phyloP scores from a whole-genome alignment of 768 basidiomycete species.

The Sutorius australiensis region DNA sequence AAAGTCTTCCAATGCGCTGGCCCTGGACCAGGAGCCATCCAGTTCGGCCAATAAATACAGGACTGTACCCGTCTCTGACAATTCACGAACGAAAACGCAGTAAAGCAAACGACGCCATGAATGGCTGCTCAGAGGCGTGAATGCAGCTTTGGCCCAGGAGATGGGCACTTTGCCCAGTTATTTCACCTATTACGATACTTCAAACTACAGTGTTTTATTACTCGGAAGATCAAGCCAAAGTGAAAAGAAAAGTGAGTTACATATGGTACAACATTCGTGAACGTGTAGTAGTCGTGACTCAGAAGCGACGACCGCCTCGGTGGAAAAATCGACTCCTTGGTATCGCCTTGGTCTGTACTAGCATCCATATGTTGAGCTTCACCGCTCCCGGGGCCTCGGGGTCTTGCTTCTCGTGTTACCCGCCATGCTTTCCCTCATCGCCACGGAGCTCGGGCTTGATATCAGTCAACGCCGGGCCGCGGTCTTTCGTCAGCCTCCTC shows the following conservation, averaged over 20 bases:
- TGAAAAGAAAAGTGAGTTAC: not conserved
- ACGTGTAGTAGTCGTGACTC: not conserved
- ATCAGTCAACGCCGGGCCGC: not conserved
- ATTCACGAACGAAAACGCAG: no score
- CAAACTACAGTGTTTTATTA: not conserved
- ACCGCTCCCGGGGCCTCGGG: not conserved
- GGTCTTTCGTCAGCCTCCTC: no score
- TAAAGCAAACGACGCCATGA: no score
- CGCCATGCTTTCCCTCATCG: not conserved
- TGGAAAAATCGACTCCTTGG: no score
- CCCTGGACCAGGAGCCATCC: no score
- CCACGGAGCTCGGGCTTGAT: not conserved
- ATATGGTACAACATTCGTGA: not conserved
- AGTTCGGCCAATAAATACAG: no score
- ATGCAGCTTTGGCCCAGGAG: no score
- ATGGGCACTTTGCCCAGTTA: no score
- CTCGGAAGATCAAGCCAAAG: not conserved
- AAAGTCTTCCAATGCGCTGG: no score
- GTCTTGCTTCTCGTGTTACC: not conserved
- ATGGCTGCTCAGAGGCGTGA: no score
- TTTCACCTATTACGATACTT: no score
- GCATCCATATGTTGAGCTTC: not conserved
- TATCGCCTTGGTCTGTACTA: not conserved
- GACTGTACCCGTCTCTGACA: no score
- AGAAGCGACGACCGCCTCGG: not conserved